phyloP scores from a whole-genome alignment of 495 filamentous ascomycete genomes.

The Tuber umbilicatum region DNA sequence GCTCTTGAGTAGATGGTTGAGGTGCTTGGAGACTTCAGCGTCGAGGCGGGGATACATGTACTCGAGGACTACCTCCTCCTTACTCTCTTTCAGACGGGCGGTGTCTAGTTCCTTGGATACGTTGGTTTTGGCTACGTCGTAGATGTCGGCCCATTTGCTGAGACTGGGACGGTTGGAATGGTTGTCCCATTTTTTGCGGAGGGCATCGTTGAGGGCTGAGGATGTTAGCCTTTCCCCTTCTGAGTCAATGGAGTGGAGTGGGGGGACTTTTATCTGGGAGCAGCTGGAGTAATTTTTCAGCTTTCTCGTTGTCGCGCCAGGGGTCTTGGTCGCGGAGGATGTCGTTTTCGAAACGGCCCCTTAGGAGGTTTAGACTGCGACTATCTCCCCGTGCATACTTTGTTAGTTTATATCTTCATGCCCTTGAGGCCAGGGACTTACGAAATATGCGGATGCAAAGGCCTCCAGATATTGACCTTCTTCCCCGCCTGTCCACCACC shows the following conservation, averaged over 20 bases:
- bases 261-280: slow-evolving; percentile 60
- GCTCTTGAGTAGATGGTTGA: slow-evolving; percentile 93
- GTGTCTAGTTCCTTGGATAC: slow-evolving; percentile 60
- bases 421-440: slow-evolving; percentile 40
- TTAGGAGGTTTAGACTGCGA: slow-evolving; percentile 77
- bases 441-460: slow-evolving; percentile 82
- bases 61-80: slow-evolving; percentile 89
- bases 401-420: slow-evolving; percentile 7
- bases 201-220: slow-evolving; percentile 57
- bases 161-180: slow-evolving; percentile 65
- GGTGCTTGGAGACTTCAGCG: slow-evolving; percentile 90
- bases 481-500: slow-evolving; percentile 81
- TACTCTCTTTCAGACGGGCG: slow-evolving; percentile 66
- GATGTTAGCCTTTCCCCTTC: neutral
- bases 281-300: slow-evolving; percentile 66
- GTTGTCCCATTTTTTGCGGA: slow-evolving; percentile 85
- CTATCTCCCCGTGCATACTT: slow-evolving; percentile 39
- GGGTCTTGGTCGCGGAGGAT: slow-evolving; percentile 81
- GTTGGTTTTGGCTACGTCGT: slow-evolving; percentile 68
- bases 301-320: slow-evolving; percentile 59
- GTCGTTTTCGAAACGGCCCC: slow-evolving; percentile 68
- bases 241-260: too few relatives aligned
- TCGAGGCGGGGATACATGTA: slow-evolving; percentile 98
- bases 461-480: slow-evolving; percentile 75
- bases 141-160: slow-evolving; percentile 89